phyloP scores from a whole-genome alignment of 805 yeast species.

The Saccharomycopsis olivae region DNA sequence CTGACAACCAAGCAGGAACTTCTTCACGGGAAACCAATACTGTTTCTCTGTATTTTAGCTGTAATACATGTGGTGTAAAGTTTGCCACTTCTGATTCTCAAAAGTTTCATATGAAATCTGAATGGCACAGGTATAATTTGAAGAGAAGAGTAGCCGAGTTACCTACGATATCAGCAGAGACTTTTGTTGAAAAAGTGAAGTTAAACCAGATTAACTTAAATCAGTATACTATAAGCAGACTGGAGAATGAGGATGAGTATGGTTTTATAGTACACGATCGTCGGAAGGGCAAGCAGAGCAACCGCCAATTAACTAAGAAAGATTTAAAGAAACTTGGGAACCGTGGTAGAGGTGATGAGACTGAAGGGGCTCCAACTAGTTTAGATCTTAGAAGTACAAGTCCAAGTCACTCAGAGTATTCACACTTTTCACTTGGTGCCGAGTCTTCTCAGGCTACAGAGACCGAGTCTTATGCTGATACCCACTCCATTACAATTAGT shows the following conservation, averaged over 20 bases:
- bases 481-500: neutral
- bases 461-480: constrained; percentile 15
- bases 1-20: too few species aligned
- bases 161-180: constrained; percentile 59
- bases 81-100: constrained; percentile 79
- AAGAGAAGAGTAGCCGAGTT: constrained; percentile 84
- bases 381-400: constrained; percentile 29
- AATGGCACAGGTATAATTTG: constrained; percentile 95
- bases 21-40: too few species aligned
- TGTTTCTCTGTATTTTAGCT: constrained; percentile 38
- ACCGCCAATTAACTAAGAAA: constrained; percentile 31
- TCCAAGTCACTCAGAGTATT: constrained; percentile 44
- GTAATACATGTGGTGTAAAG: constrained; percentile 80
- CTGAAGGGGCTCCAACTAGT: neutral
- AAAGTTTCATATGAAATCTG: constrained; percentile 90
- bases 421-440: constrained; percentile 46
- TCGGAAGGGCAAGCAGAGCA: constrained; percentile 20
- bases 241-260: constrained; percentile 36
- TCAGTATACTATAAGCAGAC: neutral
- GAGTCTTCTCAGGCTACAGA: constrained; percentile 6
- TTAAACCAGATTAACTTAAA: constrained; percentile 9
- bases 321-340: constrained; percentile 21
- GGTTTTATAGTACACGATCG: constrained; percentile 35
- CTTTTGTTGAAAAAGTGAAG: constrained; percentile 45
- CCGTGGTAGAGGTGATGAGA: neutral